These are phyloP conservation scores for Sphaerobolus stellatus DNA, from an alignment of 1,284 basidiomycete species.

Conservation along the genomic window DNA sequence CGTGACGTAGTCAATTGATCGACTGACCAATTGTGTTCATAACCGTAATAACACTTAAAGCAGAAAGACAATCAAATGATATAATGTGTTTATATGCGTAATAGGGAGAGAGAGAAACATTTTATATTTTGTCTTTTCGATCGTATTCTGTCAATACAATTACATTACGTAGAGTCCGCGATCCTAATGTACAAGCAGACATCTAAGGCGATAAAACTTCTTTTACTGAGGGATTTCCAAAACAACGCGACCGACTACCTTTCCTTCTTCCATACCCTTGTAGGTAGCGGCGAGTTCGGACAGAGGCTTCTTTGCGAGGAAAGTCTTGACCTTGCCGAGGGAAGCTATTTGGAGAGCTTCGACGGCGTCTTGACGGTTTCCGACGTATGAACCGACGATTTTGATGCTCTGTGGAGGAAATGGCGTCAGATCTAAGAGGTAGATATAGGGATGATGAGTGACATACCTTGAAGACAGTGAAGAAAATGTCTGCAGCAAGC, in stretches of 20 bases:
- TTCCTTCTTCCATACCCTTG: conserved; percentile 54
- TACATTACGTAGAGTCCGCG: too few relatives aligned
- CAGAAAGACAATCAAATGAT: too few relatives aligned
- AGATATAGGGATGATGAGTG: neutral
- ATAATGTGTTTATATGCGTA: too few relatives aligned
- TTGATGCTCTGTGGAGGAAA: conserved; percentile 48
- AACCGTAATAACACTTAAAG: too few relatives aligned
- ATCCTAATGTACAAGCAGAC: too few relatives aligned
- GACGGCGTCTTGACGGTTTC: conserved; percentile 69
- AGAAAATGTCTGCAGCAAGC: conserved; percentile 72
- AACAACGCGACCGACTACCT: conserved; percentile 62
- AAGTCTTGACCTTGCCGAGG: conserved; percentile 62
- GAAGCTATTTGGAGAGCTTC: conserved; percentile 76
- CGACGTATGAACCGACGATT: conserved; percentile 77
- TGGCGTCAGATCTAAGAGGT: neutral
- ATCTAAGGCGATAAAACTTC: too few relatives aligned
- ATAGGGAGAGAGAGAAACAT: too few relatives aligned
- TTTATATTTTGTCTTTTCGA: too few relatives aligned
- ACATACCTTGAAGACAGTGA: conserved; percentile 62
- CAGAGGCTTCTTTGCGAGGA: conserved; percentile 51
- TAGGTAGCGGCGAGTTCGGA: conserved; percentile 59
- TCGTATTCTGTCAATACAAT: too few relatives aligned
- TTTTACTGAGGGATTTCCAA: conserved; percentile 43
- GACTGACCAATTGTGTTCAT: too few relatives aligned
- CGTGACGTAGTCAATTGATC: too few relatives aligned